Evolutionary conservation across 176 grass and related monocot genomes (phyloP).

Genomic region (Eremochloa ophiuroides): DNA sequence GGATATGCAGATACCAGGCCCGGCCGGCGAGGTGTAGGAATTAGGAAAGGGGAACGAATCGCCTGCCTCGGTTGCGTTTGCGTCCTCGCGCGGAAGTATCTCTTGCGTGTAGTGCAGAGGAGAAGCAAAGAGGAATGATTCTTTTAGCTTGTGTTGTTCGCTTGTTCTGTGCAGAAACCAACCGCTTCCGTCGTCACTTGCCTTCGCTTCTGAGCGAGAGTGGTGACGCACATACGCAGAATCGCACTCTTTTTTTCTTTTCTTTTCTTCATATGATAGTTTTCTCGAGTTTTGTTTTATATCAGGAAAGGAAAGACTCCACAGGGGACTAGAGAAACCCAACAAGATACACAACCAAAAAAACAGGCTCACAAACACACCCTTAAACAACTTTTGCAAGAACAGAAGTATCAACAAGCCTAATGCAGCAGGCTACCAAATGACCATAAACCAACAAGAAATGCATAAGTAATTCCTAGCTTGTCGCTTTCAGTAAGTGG

Average conservation of each 20-base stretch:
- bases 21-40: background rate
- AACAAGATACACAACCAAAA: no score
- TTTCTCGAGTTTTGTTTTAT: background rate
- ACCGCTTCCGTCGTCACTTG: background rate
- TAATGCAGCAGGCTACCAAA: no score
- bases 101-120: constrained; percentile 41
- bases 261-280: no score
- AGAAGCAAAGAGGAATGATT: background rate
- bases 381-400: no score
- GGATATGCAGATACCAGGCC: background rate
- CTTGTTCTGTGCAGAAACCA: background rate
- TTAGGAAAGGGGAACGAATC: constrained; percentile 19
- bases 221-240: background rate
- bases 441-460: no score
- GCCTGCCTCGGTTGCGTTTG: background rate
- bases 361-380: no score
- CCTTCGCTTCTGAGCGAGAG: background rate
- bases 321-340: background rate
- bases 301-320: background rate
- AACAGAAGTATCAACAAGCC: no score
- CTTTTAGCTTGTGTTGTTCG: background rate
- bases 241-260: no score
- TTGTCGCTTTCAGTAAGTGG: no score
- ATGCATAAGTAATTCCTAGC: no score
- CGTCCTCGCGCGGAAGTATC: constrained; percentile 25